A percentile compares a stretch with the other conserved stretches of the same genome.
Conservation (phyloP, 306 rosid species). For the Abrus precatorius region DNA sequence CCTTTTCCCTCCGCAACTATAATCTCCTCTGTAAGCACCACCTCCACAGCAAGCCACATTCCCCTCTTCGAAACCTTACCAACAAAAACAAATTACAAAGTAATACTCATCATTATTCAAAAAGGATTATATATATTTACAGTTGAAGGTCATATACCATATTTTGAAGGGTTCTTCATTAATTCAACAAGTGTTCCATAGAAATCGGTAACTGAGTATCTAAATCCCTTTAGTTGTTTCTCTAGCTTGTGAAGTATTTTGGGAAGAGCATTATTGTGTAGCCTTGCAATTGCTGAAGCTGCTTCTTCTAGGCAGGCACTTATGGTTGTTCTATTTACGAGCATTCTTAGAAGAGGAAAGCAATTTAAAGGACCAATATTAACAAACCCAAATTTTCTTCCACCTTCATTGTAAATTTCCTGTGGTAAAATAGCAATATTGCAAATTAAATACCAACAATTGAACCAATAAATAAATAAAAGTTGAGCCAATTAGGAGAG, state of each 20-base stretch:
- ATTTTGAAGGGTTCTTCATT: slow-evolving; percentile 51
- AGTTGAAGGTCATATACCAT: slow-evolving; percentile 28
- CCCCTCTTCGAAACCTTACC: slow-evolving; percentile 62
- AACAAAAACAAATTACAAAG: neutral
- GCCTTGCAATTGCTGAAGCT: slow-evolving; percentile 41
- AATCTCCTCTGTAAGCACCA: slow-evolving; percentile 60
- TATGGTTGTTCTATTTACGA: neutral
- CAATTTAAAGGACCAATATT: slow-evolving; percentile 52
- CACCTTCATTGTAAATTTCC: slow-evolving; percentile 65
- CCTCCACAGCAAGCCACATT: slow-evolving; percentile 69
- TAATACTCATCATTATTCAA: neutral
- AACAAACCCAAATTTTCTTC: slow-evolving; percentile 63
- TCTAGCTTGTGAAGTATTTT: slow-evolving; percentile 44
- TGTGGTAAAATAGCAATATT: neutral
- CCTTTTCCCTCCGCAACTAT: slow-evolving; percentile 69
- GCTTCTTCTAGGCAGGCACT: slow-evolving; percentile 47
- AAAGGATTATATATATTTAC: neutral
- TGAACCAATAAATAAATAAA: too few relatives aligned
- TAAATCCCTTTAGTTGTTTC: slow-evolving; percentile 52
- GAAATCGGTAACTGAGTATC: slow-evolving; percentile 48
- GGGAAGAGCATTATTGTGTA: slow-evolving; percentile 55
- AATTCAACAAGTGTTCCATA: slow-evolving; percentile 36
- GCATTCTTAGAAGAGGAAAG: slow-evolving; percentile 48
- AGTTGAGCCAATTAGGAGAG: neutral
- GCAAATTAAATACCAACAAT: neutral